Percentiles rank a stretch among this genome's conserved stretches.
These are phyloP conservation scores for Crepidotus sp. DNA, from an alignment of 1,284 basidiomycete species.

Conservation along the genomic window DNA sequence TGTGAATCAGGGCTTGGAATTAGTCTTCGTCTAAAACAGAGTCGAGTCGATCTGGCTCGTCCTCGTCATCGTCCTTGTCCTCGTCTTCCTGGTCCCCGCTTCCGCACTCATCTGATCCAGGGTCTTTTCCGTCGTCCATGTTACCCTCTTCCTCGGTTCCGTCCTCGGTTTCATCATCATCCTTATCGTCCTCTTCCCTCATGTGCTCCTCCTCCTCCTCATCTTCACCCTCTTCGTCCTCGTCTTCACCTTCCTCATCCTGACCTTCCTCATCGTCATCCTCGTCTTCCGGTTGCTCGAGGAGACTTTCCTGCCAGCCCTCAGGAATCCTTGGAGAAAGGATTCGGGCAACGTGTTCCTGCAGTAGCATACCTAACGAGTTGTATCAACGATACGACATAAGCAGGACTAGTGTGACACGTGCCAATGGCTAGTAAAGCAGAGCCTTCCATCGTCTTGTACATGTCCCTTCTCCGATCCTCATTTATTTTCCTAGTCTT, in stretches of 20 bases:
- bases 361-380: slow-evolving; percentile 66
- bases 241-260: slow-evolving; percentile 10
- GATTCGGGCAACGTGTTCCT: slow-evolving; percentile 46
- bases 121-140: not conserved
- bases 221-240: slow-evolving; percentile 4
- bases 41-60: not conserved
- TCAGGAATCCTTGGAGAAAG: slow-evolving; percentile 33
- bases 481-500: slow-evolving; percentile 12
- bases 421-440: slow-evolving; percentile 62
- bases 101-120: not conserved
- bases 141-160: not conserved
- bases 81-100: not conserved
- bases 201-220: not conserved
- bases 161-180: slow-evolving; percentile 6
- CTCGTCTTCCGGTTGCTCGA: not conserved
- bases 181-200: not conserved
- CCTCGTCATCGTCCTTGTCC: not conserved
- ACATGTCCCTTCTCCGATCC: slow-evolving; percentile 49
- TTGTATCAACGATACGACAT: too few relatives aligned
- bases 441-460: slow-evolving; percentile 62
- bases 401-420: slow-evolving; percentile 12
- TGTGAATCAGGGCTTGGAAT: not conserved
- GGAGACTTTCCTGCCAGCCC: slow-evolving; percentile 32
- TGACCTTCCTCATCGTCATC: slow-evolving; percentile 5
- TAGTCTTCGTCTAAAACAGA: not conserved